Percentiles rank a stretch among this genome's conserved stretches.
These are phyloP conservation scores for Capronia coronata DNA, from an alignment of 2,329 filamentous ascomycete genomes.

Conservation along the genomic window DNA sequence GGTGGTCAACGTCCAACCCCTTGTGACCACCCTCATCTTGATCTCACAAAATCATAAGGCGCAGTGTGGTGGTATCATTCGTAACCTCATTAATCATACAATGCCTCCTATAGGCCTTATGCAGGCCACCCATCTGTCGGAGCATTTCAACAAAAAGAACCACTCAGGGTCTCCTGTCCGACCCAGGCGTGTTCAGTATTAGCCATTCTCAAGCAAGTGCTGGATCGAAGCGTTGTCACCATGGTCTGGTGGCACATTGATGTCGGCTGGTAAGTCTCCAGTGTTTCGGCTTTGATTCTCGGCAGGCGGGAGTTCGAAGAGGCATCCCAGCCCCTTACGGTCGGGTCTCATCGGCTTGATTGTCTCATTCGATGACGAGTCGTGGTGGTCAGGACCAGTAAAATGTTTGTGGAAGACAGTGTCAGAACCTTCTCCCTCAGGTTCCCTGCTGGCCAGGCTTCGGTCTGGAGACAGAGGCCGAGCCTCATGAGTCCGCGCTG, in stretches of 20 bases:
- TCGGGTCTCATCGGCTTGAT: conserved; percentile 14
- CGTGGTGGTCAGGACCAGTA: background rate
- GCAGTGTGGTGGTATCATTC: conserved; percentile 3
- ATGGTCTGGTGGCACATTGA: background rate
- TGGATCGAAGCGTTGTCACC: background rate
- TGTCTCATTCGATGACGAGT: conserved; percentile 8
- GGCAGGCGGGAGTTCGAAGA: conserved; percentile 4
- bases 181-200: background rate
- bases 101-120: background rate
- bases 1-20: background rate
- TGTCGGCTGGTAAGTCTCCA: background rate
- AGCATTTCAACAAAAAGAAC: background rate
- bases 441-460: background rate
- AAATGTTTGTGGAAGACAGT: background rate
- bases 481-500: background rate
- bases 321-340: conserved; percentile 9
- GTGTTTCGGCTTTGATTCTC: background rate
- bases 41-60: background rate
- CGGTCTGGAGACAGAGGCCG: background rate
- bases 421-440: background rate
- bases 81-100: conserved; percentile 10
- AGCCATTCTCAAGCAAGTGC: background rate
- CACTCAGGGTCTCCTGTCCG: background rate
- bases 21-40: background rate
- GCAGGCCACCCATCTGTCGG: too few relatives aligned